These are phyloP conservation scores for Wallemia ichthyophaga DNA, from an alignment of 1,284 basidiomycete genomes.

Conservation along the genomic window DNA sequence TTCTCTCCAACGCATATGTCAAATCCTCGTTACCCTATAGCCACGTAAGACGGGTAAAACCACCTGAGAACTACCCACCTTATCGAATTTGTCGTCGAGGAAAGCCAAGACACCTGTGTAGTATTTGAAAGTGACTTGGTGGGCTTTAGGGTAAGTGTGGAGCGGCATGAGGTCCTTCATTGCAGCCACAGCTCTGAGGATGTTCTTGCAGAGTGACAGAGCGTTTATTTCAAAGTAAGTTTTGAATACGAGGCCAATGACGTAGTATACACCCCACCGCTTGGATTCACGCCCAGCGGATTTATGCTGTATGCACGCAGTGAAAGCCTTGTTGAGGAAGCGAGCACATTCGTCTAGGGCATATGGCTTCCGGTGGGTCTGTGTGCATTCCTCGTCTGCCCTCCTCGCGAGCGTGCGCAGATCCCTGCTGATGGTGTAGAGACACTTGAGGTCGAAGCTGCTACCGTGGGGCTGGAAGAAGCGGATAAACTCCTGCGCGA, in stretches of 20 bases:
- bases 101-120: conserved; percentile 83
- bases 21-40: conserved; percentile 47
- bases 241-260: conserved; percentile 73
- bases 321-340: conserved; percentile 70
- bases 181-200: conserved; percentile 58
- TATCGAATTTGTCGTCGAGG: conserved; percentile 62
- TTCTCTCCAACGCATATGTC: conserved; percentile 47
- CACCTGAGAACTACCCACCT: conserved; percentile 20
- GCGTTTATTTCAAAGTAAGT: conserved; percentile 82
- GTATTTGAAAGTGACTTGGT: conserved; percentile 76
- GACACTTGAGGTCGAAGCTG: neutral
- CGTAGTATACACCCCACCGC: conserved; percentile 77
- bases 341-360: conserved; percentile 66
- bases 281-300: conserved; percentile 43
- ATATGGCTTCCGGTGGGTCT: neutral
- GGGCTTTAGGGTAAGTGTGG: conserved; percentile 40
- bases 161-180: conserved; percentile 58
- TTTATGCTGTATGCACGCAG: conserved; percentile 62
- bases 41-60: conserved; percentile 1
- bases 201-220: conserved; percentile 69
- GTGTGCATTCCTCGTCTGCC: neutral
- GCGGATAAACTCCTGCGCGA: neutral
- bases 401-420: neutral
- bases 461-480: neutral
- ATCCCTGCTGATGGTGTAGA: neutral